phyloP scores from a whole-genome alignment of 805 yeast genomes.

The Hanseniaspora pseudoguilliermondii region DNA sequence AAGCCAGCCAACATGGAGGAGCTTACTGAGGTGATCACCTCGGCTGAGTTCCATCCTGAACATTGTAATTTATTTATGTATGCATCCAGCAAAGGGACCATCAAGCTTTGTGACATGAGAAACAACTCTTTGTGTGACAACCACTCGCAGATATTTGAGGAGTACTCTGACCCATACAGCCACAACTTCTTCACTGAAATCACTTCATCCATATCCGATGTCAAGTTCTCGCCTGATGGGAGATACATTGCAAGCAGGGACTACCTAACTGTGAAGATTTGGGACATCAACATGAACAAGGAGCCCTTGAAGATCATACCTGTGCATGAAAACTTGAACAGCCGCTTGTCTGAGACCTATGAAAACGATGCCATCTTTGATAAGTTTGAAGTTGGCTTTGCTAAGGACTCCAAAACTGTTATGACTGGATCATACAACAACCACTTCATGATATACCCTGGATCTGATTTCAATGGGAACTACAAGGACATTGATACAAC shows the following conservation, averaged over 20 bases:
- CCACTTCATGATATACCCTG: slow-evolving; percentile 92
- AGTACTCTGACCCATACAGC: slow-evolving; percentile 78
- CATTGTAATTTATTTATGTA: slow-evolving; percentile 91
- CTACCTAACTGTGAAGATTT: slow-evolving; percentile 90
- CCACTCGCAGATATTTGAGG: slow-evolving; percentile 80
- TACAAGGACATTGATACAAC: slow-evolving; percentile 13
- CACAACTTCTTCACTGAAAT: slow-evolving; percentile 96
- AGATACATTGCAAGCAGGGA: slow-evolving; percentile 93
- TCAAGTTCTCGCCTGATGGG: slow-evolving; percentile 83
- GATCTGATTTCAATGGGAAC: slow-evolving; percentile 32
- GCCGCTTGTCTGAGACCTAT: slow-evolving; percentile 88
- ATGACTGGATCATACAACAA: slow-evolving; percentile 97
- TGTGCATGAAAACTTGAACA: slow-evolving; percentile 89
- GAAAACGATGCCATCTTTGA: slow-evolving; percentile 98
- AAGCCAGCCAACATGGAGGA: slow-evolving; percentile 99
- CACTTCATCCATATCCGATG: slow-evolving; percentile 86
- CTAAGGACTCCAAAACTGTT: slow-evolving; percentile 82
- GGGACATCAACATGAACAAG: slow-evolving; percentile 97
- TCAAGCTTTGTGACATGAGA: slow-evolving; percentile 93
- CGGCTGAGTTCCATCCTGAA: slow-evolving; percentile 90
- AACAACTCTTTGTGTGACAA: slow-evolving; percentile 85
- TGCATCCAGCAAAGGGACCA: slow-evolving; percentile 88
- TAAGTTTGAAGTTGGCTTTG: slow-evolving; percentile 90
- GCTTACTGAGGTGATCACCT: slow-evolving; percentile 90
- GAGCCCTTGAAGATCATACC: slow-evolving; percentile 89